Conservation (phyloP, 2,329 filamentous ascomycete species). For the Colletotrichum tanaceti region DNA sequence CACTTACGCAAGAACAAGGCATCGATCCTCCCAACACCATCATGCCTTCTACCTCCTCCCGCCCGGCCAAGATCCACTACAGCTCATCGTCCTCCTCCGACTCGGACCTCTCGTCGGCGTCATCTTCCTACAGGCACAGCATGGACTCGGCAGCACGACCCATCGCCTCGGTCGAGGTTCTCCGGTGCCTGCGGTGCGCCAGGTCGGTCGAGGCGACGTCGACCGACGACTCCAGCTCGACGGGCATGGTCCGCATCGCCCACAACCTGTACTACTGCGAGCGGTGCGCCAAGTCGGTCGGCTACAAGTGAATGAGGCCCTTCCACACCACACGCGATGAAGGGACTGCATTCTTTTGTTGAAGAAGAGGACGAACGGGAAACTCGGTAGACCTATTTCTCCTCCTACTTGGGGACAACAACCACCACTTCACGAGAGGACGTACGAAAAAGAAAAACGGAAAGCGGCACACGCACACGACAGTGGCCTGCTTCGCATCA, state of each 20-base stretch:
- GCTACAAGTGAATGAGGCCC: slow-evolving; percentile 66
- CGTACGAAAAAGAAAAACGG: too few relatives aligned
- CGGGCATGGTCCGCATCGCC: slow-evolving; percentile 73
- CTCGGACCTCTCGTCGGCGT: slow-evolving; percentile 56
- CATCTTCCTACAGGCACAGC: slow-evolving; percentile 54
- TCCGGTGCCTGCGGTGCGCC: slow-evolving; percentile 73
- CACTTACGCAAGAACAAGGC: not conserved
- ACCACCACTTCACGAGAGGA: not conserved
- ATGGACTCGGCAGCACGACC: slow-evolving; percentile 62
- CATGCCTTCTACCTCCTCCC: slow-evolving; percentile 49
- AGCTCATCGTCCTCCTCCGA: slow-evolving; percentile 56
- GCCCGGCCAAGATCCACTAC: slow-evolving; percentile 53
- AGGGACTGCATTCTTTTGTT: too few relatives aligned
- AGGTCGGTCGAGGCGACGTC: slow-evolving; percentile 70
- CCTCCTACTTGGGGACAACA: too few relatives aligned
- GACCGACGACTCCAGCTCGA: slow-evolving; percentile 67
- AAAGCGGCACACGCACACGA: not conserved
- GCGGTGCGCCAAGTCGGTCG: slow-evolving; percentile 71
- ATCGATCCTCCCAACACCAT: slow-evolving; percentile 24
- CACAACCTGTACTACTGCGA: slow-evolving; percentile 76
- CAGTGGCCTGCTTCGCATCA: not conserved
- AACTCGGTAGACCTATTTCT: too few relatives aligned
- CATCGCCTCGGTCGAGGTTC: slow-evolving; percentile 66
- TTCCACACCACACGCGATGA: too few relatives aligned
- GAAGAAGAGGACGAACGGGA: not conserved